Conservation (phyloP, 805 yeast species). For the Debaryomyces tyrocola region DNA sequence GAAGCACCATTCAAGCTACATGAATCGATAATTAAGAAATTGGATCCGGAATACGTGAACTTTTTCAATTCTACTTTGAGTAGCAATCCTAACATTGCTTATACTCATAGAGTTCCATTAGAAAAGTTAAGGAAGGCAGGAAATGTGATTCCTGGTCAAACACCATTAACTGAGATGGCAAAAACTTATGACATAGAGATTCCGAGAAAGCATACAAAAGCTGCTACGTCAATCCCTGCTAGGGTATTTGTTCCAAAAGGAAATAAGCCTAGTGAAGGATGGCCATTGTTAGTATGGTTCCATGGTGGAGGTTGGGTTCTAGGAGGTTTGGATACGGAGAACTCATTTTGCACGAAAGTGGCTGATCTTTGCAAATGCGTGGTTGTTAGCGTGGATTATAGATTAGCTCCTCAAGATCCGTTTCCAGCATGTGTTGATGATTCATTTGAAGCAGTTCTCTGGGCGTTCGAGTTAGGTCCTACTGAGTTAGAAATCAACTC, state of each 20-base stretch:
- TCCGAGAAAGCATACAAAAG: constrained; percentile 29
- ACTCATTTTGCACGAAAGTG: constrained; percentile 42
- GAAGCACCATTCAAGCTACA: constrained; percentile 31
- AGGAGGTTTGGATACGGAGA: constrained; percentile 41
- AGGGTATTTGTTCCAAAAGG: constrained; percentile 41
- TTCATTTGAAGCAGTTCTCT: constrained; percentile 36
- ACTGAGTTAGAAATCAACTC: constrained; percentile 23
- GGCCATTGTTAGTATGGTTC: constrained; percentile 39
- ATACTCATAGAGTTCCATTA: constrained; percentile 38
- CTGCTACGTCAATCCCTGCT: constrained; percentile 20
- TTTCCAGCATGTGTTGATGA: constrained; percentile 51
- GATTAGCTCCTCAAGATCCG: constrained; percentile 51
- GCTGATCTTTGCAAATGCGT: constrained; percentile 35
- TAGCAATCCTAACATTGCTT: constrained; percentile 25
- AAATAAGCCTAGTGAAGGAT: constrained; percentile 30
- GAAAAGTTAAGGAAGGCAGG: constrained; percentile 28
- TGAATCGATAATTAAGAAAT: constrained; percentile 20
- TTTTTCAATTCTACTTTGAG: constrained; percentile 30
- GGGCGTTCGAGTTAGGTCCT: constrained; percentile 21
- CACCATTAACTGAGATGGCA: constrained; percentile 25
- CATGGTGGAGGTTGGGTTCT: constrained; percentile 51
- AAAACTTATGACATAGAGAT: constrained; percentile 28
- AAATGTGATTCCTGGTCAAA: constrained; percentile 45
- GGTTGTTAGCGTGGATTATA: constrained; percentile 49
- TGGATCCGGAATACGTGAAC: constrained; percentile 39